Evolutionary conservation across 2,329 filamentous ascomycete species (phyloP).

Genomic region (Paracorniculantispora psalliotae): DNA sequence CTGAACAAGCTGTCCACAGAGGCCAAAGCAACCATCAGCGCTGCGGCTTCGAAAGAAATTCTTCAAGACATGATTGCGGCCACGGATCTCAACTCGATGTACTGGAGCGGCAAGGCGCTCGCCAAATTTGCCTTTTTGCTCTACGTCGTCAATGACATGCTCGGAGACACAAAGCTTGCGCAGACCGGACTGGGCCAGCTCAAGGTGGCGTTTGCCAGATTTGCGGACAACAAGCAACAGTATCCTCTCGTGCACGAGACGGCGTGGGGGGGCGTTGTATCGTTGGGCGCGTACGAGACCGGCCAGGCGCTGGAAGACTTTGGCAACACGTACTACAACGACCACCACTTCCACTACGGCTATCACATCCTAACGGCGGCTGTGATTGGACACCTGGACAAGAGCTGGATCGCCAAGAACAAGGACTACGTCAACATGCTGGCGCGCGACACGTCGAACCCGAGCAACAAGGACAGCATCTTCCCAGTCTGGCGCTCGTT

Average conservation of each 20-base stretch:
- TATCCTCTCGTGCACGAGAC: constrained; percentile 61
- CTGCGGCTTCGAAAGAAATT: constrained; percentile 66
- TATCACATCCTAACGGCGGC: constrained; percentile 88
- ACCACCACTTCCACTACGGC: constrained; percentile 73
- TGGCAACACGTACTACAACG: constrained; percentile 82
- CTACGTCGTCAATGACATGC: constrained; percentile 59
- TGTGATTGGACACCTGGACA: constrained; percentile 74
- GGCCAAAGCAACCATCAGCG: constrained; percentile 55
- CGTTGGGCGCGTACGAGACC: constrained; percentile 65
- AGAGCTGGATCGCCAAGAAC: constrained; percentile 67
- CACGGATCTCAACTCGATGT: constrained; percentile 78
- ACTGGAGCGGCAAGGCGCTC: constrained; percentile 82
- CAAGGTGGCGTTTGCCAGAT: constrained; percentile 61
- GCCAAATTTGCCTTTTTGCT: constrained; percentile 71
- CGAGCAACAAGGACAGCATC: constrained; percentile 60
- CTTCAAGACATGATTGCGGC: constrained; percentile 69
- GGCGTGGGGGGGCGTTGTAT: constrained; percentile 77
- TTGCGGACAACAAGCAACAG: constrained; percentile 62
- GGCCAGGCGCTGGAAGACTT: constrained; percentile 72
- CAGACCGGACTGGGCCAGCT: constrained; percentile 55
- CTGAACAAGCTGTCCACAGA: constrained; percentile 43
- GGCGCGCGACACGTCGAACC: constrained; percentile 78
- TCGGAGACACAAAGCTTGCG: constrained; percentile 53
- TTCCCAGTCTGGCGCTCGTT: constrained; percentile 83
- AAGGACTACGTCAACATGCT: constrained; percentile 77